These are phyloP conservation scores for Tetrapyrgos nigripes DNA, from an alignment of 1,284 basidiomycete species.

Conservation along the genomic window DNA sequence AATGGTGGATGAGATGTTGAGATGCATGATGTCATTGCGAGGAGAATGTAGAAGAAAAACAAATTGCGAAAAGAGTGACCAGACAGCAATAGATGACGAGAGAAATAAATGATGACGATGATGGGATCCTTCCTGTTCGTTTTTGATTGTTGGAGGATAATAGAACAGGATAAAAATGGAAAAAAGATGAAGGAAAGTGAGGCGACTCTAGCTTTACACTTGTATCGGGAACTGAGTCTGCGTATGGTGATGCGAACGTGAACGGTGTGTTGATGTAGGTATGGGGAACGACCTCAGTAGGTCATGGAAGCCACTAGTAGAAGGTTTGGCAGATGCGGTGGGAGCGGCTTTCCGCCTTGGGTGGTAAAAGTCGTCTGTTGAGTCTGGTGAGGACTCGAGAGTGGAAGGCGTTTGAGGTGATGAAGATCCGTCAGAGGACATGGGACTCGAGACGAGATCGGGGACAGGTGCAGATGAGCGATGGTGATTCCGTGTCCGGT, in stretches of 20 bases:
- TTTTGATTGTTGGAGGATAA: too few relatives aligned
- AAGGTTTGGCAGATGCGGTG: not conserved
- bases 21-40: too few relatives aligned
- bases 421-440: too few relatives aligned
- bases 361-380: conserved; percentile 20
- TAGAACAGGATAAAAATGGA: too few relatives aligned
- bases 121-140: too few relatives aligned
- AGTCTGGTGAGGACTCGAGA: conserved; percentile 30
- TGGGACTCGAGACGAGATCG: too few relatives aligned
- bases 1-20: too few relatives aligned
- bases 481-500: not conserved
- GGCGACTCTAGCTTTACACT: not conserved
- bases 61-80: too few relatives aligned
- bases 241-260: not conserved
- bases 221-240: not conserved
- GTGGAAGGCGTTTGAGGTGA: too few relatives aligned
- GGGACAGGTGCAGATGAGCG: not conserved
- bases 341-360: conserved; percentile 8
- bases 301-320: not conserved
- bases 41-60: too few relatives aligned
- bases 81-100: too few relatives aligned
- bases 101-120: too few relatives aligned
- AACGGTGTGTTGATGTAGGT: not conserved
- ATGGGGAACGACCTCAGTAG: not conserved
- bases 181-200: not conserved